phyloP scores from a whole-genome alignment of 305 asterid species.

The Fraxinus sp. region DNA sequence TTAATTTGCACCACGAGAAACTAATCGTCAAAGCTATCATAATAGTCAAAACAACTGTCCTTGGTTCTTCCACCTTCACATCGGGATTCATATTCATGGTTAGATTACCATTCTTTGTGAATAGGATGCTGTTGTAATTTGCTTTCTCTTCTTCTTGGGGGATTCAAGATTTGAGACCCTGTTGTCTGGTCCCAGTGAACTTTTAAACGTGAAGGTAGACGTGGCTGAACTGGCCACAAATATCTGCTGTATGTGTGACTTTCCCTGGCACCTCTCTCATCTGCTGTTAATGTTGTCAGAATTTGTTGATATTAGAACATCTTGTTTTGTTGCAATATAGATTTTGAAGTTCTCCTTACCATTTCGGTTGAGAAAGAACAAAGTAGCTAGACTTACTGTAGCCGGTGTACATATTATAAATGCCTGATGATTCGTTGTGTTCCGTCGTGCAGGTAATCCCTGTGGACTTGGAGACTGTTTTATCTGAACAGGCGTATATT shows the following conservation, averaged over 20 bases:
- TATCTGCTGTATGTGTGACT: not conserved
- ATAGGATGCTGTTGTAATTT: not conserved
- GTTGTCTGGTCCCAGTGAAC: not conserved
- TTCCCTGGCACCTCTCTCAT: not conserved
- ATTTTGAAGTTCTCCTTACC: not conserved
- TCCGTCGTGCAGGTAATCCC: slow-evolving; percentile 40
- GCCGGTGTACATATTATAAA: not conserved
- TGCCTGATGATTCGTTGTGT: slow-evolving; percentile 1
- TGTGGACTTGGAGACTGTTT: slow-evolving; percentile 50
- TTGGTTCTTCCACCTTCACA: not conserved
- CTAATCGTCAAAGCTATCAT: not conserved
- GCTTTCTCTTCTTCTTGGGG: not conserved
- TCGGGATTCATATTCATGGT: not conserved
- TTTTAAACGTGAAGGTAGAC: not conserved
- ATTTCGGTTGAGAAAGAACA: not conserved
- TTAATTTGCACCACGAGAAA: not conserved
- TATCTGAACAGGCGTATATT: slow-evolving; percentile 53
- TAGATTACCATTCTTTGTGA: not conserved
- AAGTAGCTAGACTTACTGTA: not conserved
- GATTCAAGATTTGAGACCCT: not conserved
- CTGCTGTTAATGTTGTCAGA: not conserved
- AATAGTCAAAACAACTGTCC: not conserved
- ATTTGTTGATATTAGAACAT: not conserved
- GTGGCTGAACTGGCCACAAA: not conserved
- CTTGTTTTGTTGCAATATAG: not conserved